Base-by-base conservation (phyloP, 345 rosid genomes). In the Pugionium cornutum region DNA sequence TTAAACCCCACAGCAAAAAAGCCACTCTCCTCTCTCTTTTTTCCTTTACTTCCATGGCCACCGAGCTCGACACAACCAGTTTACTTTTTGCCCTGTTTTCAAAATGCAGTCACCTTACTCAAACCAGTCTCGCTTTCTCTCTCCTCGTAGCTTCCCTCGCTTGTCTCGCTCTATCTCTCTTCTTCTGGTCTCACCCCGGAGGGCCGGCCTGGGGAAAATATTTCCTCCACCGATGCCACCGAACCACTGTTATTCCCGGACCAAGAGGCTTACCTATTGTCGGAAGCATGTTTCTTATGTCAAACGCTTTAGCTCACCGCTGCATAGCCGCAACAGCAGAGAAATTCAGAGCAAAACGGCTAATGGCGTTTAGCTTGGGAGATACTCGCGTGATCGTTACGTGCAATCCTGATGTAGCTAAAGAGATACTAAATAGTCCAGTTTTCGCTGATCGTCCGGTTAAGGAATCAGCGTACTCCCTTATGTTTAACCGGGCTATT, bases 201-300 rank as follows among this genome's bases (percentile, higher is more conserved):
- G 95, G 95, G 37, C 87, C 87, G 1, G 95, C 95, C 2, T 87
- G 95, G 95, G 95, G 95, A 1, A 87, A 81, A 52, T 76, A 85
- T 66, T 37, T 45, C 34, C 55, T 63, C 49, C 69, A 62, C 18
- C 58, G 72, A 57, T 72, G 77, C 8, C 72, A 10, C 7, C 25
- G 0, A 44, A 51, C 62, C 51, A 60, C 73, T 59, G 66, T 67
- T n/a, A 86, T 88, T 56, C 96, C 92, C 0, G 96, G 96, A 58
- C 89, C 96, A 1, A 74, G 78, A 69, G 96, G 96, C 10, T 71
- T 83, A 37, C 96, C 96, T 37, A 33, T 88, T 1, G 8, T 84
- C 48, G 96, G 96, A 8, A 83, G 83, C 79, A 84, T 88, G 84
- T 68, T 48, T 53, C 83, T 88, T 29, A 88, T 86, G 92, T 67